Conservation (phyloP, 2,329 filamentous ascomycete species). For the Trichothecium sympodiale region DNA sequence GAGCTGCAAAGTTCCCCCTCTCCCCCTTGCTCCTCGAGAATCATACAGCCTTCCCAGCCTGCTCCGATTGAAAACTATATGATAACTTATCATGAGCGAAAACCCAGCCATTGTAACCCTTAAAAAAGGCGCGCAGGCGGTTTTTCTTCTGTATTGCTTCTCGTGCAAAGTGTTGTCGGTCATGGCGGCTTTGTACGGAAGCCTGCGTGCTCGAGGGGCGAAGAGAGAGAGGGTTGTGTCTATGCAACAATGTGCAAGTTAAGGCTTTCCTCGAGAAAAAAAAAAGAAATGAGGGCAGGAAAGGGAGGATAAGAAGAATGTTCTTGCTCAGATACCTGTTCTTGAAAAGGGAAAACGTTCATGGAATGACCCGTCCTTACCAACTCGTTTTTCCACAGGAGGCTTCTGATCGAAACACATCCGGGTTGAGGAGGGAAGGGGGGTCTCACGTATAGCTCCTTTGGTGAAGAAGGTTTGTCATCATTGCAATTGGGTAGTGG, state of each 20-base stretch:
- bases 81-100: conserved; percentile 21
- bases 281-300: not conserved
- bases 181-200: conserved; percentile 21
- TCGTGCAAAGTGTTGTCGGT: conserved; percentile 19
- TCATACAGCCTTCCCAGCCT: conserved; percentile 21
- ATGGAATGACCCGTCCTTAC: not conserved
- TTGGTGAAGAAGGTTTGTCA: conserved; percentile 1
- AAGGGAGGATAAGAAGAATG: too few relatives aligned
- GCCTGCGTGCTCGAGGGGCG: too few relatives aligned
- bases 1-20: conserved; percentile 1
- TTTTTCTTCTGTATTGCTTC: not conserved
- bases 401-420: too few relatives aligned
- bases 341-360: conserved; percentile 1
- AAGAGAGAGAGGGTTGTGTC: too few relatives aligned
- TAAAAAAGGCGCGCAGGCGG: too few relatives aligned
- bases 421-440: too few relatives aligned
- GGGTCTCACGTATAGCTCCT: conserved; percentile 1
- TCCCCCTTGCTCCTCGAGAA: conserved; percentile 1
- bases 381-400: too few relatives aligned
- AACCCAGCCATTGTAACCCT: too few relatives aligned
- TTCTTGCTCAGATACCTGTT: conserved; percentile 4
- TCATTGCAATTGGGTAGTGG: too few relatives aligned
- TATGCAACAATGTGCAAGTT: too few relatives aligned
- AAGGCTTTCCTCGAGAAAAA: too few relatives aligned
- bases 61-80: conserved; percentile 45